Evolutionary conservation across 352 stramenopile species (phyloP).

Genomic region (Globisporangium canariense): DNA sequence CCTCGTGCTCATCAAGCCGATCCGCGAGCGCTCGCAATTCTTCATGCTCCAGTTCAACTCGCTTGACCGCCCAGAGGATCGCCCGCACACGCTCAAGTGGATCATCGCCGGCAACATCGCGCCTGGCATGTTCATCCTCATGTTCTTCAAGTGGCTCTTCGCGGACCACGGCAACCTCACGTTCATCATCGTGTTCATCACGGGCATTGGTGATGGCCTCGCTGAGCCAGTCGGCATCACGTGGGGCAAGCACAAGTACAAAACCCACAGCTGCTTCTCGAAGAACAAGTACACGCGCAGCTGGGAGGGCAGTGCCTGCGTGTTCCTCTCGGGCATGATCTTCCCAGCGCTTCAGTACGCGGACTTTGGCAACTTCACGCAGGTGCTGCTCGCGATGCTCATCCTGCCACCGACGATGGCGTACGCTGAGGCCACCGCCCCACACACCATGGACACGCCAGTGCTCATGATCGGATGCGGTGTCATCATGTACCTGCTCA

Average conservation of each 20-base stretch:
- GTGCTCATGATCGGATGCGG: slow-evolving; percentile 82
- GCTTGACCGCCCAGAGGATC: slow-evolving; percentile 78
- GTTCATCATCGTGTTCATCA: slow-evolving; percentile 85
- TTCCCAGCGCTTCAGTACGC: slow-evolving; percentile 59
- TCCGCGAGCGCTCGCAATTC: slow-evolving; percentile 74
- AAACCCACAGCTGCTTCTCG: slow-evolving; percentile 76
- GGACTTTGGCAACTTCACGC: slow-evolving; percentile 75
- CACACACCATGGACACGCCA: slow-evolving; percentile 84
- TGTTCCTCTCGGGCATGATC: slow-evolving; percentile 74
- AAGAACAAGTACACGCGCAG: slow-evolving; percentile 84
- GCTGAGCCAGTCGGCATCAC: slow-evolving; percentile 76
- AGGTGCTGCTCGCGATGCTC: slow-evolving; percentile 75
- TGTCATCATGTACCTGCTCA: slow-evolving; percentile 70
- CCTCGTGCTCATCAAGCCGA: slow-evolving; percentile 81
- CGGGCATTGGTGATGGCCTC: slow-evolving; percentile 70
- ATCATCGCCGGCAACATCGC: slow-evolving; percentile 75
- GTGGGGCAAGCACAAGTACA: slow-evolving; percentile 86
- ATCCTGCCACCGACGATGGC: slow-evolving; percentile 77
- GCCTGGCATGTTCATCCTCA: slow-evolving; percentile 63
- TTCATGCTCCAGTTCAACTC: slow-evolving; percentile 91
- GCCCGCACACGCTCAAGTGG: slow-evolving; percentile 84
- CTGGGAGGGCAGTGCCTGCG: slow-evolving; percentile 77
- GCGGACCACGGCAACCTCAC: slow-evolving; percentile 49
- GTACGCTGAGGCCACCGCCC: slow-evolving; percentile 78
- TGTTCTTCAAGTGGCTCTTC: slow-evolving; percentile 88